Percentiles rank a stretch among this genome's conserved stretches.
Conservation (phyloP, 768 basidiomycete genomes). For the Pulveroboletus ravenelii region DNA sequence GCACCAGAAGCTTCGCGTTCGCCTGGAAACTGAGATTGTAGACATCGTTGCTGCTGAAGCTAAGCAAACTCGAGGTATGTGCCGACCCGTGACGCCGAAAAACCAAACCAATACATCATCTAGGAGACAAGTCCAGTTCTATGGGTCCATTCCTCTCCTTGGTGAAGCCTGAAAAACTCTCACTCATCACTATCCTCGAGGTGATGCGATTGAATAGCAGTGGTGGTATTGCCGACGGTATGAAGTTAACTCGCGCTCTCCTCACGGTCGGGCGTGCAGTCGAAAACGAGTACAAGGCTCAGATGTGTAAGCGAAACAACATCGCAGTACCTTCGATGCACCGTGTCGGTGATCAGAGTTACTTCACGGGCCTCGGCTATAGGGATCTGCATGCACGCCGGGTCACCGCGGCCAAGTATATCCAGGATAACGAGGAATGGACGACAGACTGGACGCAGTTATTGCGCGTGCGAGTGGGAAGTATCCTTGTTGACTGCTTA, state of each 20-base stretch:
- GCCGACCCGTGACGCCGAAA: neutral
- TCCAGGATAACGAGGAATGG: conserved; percentile 66
- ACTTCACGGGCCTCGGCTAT: conserved; percentile 61
- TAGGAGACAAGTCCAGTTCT: conserved; percentile 16
- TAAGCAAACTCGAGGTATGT: conserved; percentile 20
- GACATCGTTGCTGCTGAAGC: conserved; percentile 39
- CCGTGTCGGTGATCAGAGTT: conserved; percentile 33
- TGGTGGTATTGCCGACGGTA: conserved; percentile 75
- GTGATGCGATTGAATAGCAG: conserved; percentile 75
- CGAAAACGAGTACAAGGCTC: conserved; percentile 86
- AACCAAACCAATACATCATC: neutral
- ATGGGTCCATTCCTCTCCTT: conserved; percentile 73
- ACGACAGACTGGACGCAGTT: conserved; percentile 79
- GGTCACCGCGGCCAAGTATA: conserved; percentile 58
- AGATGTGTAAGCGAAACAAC: conserved; percentile 64
- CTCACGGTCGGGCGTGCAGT: conserved; percentile 77
- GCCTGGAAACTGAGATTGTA: conserved; percentile 49
- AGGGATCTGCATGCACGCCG: conserved; percentile 58
- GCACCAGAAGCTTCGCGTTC: conserved; percentile 56
- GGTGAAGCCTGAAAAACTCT: conserved; percentile 72
- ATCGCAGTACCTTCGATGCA: conserved; percentile 43
- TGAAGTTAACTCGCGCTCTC: conserved; percentile 85
- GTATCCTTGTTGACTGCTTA: conserved; percentile 74
- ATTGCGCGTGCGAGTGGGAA: conserved; percentile 73
- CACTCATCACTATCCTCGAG: conserved; percentile 85